Base-by-base conservation (phyloP, 306 rosid species). In the Vigna radiata region DNA sequence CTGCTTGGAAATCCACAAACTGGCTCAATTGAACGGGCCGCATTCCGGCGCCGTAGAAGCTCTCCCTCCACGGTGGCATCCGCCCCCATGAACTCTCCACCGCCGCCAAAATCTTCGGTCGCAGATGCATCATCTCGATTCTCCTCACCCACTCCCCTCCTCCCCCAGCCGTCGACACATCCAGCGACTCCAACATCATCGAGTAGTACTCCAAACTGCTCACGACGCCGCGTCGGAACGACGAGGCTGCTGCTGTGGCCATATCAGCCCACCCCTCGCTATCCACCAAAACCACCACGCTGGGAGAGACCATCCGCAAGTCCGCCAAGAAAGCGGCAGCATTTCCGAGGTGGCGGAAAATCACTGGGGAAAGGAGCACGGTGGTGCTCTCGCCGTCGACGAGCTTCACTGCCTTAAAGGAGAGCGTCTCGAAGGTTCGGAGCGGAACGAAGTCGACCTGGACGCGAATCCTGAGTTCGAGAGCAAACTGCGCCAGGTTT, bases 1-100 rank as follows among this genome's bases (percentile, higher is more conserved):
- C 86, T 8, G 98, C 98, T 81, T 93, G 98, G 77, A 88, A 89
- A 62, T 89, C 96, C 5, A 96, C 96, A 43, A 91, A 91, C 83
- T 85, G 96, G 55, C 98, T 93, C n/a, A 91, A 80, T 82, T 85
- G 92, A 15, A 88, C 92, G 4, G 92, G 86, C 85, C 90, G 82
- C 97, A 93, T 84, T 50, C 98, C 98, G 4, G 90, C 93, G 2
- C 88, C 83, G n/a, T 80, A 85, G 74, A 93, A 90, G 59, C 76
- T 83, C 65, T 91, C 97, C 85, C 86, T 78, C 93, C 95, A 88
- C 21, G 86, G 77, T 13, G 87, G 77, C 4, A 66, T 54, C 27
- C 85, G 58, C 79, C 87, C 33, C 17, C 88, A 89, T 0, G 88
- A 81, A 0, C 85, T 91, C 65, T 91, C 97, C 55, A 90, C 92